Percentiles rank a stretch among this genome's conserved stretches.
These are phyloP conservation scores for Rhodotorula taiwanensis DNA, from an alignment of 768 basidiomycete genomes.

Conservation along the genomic window DNA sequence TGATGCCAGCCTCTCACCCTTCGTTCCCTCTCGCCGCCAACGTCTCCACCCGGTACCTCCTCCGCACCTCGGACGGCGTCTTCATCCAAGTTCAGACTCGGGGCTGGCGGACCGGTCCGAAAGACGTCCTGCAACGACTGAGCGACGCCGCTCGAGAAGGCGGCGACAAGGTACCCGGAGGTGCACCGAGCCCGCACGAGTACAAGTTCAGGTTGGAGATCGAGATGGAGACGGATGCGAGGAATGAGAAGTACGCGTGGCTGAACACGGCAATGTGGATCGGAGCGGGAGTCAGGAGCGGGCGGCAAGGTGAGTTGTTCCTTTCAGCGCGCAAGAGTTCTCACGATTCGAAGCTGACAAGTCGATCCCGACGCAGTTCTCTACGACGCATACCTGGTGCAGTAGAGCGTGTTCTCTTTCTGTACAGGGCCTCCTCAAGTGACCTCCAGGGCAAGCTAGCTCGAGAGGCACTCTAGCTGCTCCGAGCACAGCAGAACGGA, in stretches of 20 bases:
- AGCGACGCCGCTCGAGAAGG: constrained; percentile 16
- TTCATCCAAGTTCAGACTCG: constrained; percentile 32
- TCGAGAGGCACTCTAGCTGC: too few species aligned
- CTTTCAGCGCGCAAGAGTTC: too few species aligned
- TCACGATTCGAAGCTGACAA: not conserved
- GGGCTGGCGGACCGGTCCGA: constrained; percentile 28
- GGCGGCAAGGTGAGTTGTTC: constrained; percentile 21
- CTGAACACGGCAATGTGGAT: constrained; percentile 24
- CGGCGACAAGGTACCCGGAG: constrained; percentile 1
- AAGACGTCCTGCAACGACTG: constrained; percentile 20
- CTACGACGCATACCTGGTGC: constrained; percentile 29
- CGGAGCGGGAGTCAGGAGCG: constrained; percentile 11
- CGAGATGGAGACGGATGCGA: constrained; percentile 32
- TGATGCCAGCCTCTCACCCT: constrained; percentile 20
- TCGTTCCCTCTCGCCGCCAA: constrained; percentile 9
- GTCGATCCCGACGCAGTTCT: constrained; percentile 7
- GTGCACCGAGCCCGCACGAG: constrained; percentile 10
- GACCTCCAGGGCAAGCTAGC: too few species aligned
- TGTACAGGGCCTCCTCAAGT: too few species aligned
- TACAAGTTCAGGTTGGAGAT: constrained; percentile 30
- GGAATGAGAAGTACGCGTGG: constrained; percentile 20
- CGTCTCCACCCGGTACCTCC: constrained; percentile 31
- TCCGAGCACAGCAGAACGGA: too few species aligned
- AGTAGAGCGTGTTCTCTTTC: too few species aligned
- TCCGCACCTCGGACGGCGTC: constrained; percentile 7